These are phyloP conservation scores for Hura crepitans DNA, from an alignment of 441 rosid species.

Conservation along the genomic window DNA sequence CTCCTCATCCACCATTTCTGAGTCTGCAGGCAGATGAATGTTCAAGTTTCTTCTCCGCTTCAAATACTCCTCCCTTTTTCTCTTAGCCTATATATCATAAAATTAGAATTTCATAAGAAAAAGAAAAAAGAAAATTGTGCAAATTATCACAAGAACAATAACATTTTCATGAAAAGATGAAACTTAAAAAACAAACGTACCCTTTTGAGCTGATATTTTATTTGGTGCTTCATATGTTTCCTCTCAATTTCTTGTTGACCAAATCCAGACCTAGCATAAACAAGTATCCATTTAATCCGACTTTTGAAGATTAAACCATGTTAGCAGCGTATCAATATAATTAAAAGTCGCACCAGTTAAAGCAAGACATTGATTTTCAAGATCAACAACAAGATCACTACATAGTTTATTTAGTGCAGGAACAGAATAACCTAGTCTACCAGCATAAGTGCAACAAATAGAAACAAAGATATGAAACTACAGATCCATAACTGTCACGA, in stretches of 20 bases:
- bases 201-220: conserved; percentile 81
- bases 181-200: conserved; percentile 33
- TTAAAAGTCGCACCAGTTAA: not conserved
- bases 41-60: conserved; percentile 55
- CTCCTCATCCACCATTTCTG: conserved; percentile 45
- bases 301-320: no score
- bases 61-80: conserved; percentile 68
- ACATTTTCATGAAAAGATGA: not conserved
- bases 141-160: not conserved
- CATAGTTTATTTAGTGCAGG: not conserved
- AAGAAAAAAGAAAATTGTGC: not conserved
- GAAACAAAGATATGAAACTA: not conserved
- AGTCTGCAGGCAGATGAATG: conserved; percentile 37
- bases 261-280: conserved; percentile 40
- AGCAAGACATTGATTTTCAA: not conserved
- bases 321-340: not conserved
- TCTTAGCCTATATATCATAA: conserved; percentile 48
- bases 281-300: not conserved
- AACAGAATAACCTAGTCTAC: not conserved
- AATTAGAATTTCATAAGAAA: not conserved
- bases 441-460: not conserved
- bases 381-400: not conserved
- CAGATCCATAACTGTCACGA: not conserved
- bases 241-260: conserved; percentile 79
- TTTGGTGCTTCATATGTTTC: conserved; percentile 66